Conservation (phyloP, 331 rosid species). For the Pyrus hybrid region DNA sequence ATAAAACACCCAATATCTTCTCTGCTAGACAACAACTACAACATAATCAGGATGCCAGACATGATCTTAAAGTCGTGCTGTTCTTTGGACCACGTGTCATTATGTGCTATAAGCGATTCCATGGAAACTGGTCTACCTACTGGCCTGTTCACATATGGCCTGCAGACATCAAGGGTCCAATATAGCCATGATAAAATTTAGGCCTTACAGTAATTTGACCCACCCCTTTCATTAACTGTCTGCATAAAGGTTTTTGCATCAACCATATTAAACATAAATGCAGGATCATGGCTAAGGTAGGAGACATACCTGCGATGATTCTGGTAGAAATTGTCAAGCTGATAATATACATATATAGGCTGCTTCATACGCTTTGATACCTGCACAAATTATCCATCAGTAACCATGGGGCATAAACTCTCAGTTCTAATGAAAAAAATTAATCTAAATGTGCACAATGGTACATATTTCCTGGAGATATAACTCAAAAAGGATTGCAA, state of each 20-base stretch:
- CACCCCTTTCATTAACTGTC: background rate
- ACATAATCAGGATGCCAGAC: too few species aligned
- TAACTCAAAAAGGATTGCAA: background rate
- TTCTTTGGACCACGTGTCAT: background rate
- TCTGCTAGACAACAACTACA: background rate
- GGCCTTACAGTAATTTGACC: background rate
- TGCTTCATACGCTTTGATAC: constrained; percentile 59
- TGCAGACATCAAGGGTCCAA: background rate
- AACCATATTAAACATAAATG: background rate
- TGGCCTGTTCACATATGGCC: background rate
- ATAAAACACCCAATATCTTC: background rate
- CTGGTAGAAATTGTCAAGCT: constrained; percentile 93
- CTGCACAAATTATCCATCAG: constrained; percentile 25
- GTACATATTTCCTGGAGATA: background rate
- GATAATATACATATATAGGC: constrained; percentile 81
- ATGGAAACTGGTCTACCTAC: background rate
- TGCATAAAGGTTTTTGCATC: background rate
- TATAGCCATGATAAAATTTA: background rate
- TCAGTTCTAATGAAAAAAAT: background rate
- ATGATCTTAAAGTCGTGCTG: background rate
- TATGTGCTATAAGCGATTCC: background rate
- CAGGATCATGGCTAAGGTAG: background rate
- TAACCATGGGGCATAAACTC: background rate
- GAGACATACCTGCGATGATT: constrained; percentile 82
- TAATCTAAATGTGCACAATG: background rate